Base-by-base conservation (phyloP, 306 rosid species). In the Malus sylvestris region DNA sequence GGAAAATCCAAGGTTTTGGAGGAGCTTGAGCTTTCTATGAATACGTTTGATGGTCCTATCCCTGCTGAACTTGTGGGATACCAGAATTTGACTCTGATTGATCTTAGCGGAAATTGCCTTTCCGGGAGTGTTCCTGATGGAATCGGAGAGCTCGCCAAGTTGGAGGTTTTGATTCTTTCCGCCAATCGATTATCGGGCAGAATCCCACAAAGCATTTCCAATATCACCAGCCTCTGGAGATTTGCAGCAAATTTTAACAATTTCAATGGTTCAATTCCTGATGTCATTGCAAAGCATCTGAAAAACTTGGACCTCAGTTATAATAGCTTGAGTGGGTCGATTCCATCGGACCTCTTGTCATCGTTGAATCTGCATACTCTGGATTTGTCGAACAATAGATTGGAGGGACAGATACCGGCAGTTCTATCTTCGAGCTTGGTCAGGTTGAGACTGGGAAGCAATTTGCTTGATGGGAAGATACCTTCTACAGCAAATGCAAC, bases 401-500 rank as follows among this genome's bases (percentile, higher is more conserved):
- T 95, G 23, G 18, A 7, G 2, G 99, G 97, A 23, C 2, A 63
- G 5, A 65, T 95, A 14, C 99, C 96, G 10, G 4, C 30, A 46
- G 22, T 9, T 3, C 13, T 95, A 27, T 90, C 97, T 64, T 0
- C 10, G 25, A 82, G 60, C 59, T 76, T 95, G 74, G 69, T 83
- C 33, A 86, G 97, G 81, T 73, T 95, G 89, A 89, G 99, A 79
- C 60, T 95, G 58, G 97, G 99, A 46, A 55, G 68, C 63, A 95
- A 95, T 82, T 14, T 0, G 0, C 89, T 95, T 27, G 67, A 15
- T 46, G 97, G 88, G 57, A 38, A 0, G 22, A 76, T 95, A 75
- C 88, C 93, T 42, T 8, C 78, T 5, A 70, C 19, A 27, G 45
- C 67, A 52, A 78, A 80, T 70, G 15, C 14, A 51, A 15, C 5